Conservation (phyloP, 176 grass and related monocot genomes). For the Carex myosuroides region DNA sequence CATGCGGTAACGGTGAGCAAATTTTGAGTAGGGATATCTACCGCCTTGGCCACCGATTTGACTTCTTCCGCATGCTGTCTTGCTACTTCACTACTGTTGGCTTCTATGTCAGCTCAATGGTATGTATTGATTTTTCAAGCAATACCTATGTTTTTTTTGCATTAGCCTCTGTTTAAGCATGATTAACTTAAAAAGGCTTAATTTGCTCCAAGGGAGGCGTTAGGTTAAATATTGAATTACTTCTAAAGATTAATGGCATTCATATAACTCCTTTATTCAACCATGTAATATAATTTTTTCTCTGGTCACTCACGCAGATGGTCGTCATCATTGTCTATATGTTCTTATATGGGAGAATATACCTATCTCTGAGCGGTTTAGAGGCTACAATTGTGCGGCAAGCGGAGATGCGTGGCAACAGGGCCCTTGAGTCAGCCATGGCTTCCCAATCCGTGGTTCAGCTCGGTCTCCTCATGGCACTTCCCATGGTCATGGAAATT, state of each 20-base stretch:
- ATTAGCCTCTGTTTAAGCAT: background rate
- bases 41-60: constrained; percentile 75
- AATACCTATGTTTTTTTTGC: background rate
- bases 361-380: constrained; percentile 73
- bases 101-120: constrained; percentile 87
- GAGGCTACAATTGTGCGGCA: constrained; percentile 73
- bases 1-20: constrained; percentile 90
- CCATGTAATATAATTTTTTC: constrained; percentile 13
- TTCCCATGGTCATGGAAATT: constrained; percentile 94
- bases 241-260: background rate
- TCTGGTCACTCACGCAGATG: constrained; percentile 34
- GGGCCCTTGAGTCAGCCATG: constrained; percentile 66
- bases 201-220: background rate
- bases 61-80: constrained; percentile 86
- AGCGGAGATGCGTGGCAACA: constrained; percentile 63
- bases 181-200: background rate
- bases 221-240: background rate
- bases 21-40: constrained; percentile 81
- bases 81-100: constrained; percentile 90
- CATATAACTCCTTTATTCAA: constrained; percentile 6
- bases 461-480: constrained; percentile 75
- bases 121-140: constrained; percentile 17
- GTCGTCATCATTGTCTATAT: constrained; percentile 79
- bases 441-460: constrained; percentile 86
- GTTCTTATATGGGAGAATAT: constrained; percentile 83